Evolutionary conservation across 2,329 filamentous ascomycete species (phyloP).

Genomic region (Sporothrix protearum): DNA sequence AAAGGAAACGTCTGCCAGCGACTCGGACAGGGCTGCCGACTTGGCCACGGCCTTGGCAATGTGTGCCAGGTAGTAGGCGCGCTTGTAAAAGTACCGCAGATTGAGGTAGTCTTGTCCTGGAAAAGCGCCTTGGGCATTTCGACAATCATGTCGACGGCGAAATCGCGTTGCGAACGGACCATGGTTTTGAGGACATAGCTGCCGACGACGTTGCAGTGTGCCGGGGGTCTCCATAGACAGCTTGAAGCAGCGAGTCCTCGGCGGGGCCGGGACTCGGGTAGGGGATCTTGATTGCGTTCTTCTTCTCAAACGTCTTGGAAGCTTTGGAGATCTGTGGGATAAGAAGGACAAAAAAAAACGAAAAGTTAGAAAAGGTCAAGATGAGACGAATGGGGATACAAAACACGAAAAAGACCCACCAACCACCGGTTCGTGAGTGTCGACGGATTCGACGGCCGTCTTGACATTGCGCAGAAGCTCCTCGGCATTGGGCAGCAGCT

Average conservation of each 20-base stretch:
- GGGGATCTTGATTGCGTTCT: slow-evolving; percentile 68
- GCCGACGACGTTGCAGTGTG: slow-evolving; percentile 80
- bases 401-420: slow-evolving; percentile 40
- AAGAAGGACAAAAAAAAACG: neutral
- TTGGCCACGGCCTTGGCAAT: slow-evolving; percentile 65
- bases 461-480: slow-evolving; percentile 51
- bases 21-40: slow-evolving; percentile 49
- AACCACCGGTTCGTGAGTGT: slow-evolving; percentile 47
- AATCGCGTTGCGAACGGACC: slow-evolving; percentile 56
- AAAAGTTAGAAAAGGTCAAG: neutral
- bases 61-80: slow-evolving; percentile 85
- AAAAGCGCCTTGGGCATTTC: slow-evolving; percentile 78
- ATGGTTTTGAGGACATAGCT: slow-evolving; percentile 79
- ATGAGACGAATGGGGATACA: neutral
- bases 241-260: slow-evolving; percentile 77
- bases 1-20: slow-evolving; percentile 59
- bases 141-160: slow-evolving; percentile 76
- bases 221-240: slow-evolving; percentile 70
- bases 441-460: slow-evolving; percentile 49
- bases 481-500: slow-evolving; percentile 48
- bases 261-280: slow-evolving; percentile 78
- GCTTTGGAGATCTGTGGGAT: slow-evolving; percentile 69
- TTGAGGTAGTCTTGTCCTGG: slow-evolving; percentile 94
- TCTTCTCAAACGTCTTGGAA: slow-evolving; percentile 61
- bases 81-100: slow-evolving; percentile 89